Percentiles rank a stretch among this genome's conserved stretches.
These are phyloP conservation scores for Somion occarium DNA, from an alignment of 1,284 basidiomycete genomes.

Conservation along the genomic window DNA sequence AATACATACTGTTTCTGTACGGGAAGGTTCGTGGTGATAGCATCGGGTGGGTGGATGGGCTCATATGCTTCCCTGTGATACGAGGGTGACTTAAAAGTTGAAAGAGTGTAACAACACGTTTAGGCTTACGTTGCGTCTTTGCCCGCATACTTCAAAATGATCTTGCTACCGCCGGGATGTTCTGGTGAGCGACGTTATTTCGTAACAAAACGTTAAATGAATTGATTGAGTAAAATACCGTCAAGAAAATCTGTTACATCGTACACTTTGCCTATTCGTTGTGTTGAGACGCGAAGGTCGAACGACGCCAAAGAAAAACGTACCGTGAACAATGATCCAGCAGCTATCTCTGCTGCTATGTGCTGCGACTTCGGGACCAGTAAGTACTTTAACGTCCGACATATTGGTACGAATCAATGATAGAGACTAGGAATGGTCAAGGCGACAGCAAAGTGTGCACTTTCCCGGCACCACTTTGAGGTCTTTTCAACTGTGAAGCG, in stretches of 20 bases:
- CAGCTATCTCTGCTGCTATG: conserved; percentile 50
- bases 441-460: too few species aligned
- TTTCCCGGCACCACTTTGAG: too few species aligned
- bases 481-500: conserved; percentile 17
- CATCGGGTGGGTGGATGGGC: conserved; percentile 61
- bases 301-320: conserved; percentile 11
- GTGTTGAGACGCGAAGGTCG: conserved; percentile 16
- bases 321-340: conserved; percentile 74
- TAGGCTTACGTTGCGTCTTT: conserved; percentile 61
- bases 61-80: conserved; percentile 47
- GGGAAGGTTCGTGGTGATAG: conserved; percentile 57
- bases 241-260: conserved; percentile 68
- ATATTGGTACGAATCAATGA: conserved; percentile 15
- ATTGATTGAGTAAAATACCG: conserved; percentile 28
- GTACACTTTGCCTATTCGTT: conserved; percentile 53
- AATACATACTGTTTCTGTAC: conserved; percentile 36
- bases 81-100: too few species aligned
- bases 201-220: too few species aligned
- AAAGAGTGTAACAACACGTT: too few species aligned
- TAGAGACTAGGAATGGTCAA: too few species aligned
- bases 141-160: conserved; percentile 68
- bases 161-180: conserved; percentile 52
- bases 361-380: conserved; percentile 25
- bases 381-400: conserved; percentile 22
- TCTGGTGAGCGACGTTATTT: too few species aligned